Conservation (phyloP, 225 moss, liverwort and hornwort species). For the Marchantia paleacea region DNA sequence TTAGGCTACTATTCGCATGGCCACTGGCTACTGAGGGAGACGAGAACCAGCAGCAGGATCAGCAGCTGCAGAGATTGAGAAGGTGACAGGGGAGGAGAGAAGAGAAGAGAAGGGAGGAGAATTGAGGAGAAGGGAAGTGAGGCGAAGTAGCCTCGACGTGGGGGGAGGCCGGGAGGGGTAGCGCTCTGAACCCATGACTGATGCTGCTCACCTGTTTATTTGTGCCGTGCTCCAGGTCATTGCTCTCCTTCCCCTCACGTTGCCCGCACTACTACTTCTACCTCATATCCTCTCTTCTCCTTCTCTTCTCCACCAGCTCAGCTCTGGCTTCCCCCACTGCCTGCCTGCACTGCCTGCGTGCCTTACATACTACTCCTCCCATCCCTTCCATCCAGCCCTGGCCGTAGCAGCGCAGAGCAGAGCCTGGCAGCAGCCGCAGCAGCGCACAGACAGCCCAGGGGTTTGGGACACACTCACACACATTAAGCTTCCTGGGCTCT, state of each 20-base stretch:
- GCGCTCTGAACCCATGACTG: neutral
- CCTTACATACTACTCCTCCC: neutral
- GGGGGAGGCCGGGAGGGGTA: no score
- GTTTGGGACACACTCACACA: neutral
- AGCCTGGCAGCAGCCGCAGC: neutral
- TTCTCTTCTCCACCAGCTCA: neutral
- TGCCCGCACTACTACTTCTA: no score
- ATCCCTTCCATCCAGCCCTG: neutral
- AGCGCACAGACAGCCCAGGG: neutral
- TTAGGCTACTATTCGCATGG: neutral
- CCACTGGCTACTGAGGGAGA: no score
- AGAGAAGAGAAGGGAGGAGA: no score
- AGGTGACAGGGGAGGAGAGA: no score
- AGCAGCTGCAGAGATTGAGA: no score
- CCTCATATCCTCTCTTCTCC: no score
- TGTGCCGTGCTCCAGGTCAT: neutral
- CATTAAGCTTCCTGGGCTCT: neutral
- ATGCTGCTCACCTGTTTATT: slow-evolving; percentile 1
- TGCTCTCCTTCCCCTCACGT: no score
- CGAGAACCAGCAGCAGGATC: no score
- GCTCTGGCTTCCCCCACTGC: neutral
- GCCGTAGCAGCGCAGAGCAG: neutral
- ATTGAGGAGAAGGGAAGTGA: no score
- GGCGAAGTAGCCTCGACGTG: no score
- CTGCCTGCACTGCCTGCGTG: no score